phyloP scores from a whole-genome alignment of 768 basidiomycete species.

The Gloeostereum incarnatum region DNA sequence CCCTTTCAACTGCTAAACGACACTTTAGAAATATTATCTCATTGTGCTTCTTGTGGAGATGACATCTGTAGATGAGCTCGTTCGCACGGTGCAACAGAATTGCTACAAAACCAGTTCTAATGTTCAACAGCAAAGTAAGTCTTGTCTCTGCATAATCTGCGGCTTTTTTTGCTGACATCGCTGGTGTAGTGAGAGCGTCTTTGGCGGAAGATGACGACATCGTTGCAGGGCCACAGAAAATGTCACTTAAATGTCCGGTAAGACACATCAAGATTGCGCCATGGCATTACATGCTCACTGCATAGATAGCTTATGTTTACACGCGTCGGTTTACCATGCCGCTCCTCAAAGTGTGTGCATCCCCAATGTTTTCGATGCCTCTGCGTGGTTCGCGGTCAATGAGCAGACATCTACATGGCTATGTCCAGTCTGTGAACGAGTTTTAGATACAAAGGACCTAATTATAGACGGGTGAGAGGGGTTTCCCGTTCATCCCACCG shows the following conservation, averaged over 20 bases:
- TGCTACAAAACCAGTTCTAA: constrained; percentile 56
- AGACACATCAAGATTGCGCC: constrained; percentile 17
- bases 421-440: constrained; percentile 88
- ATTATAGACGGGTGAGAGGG: constrained; percentile 77
- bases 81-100: constrained; percentile 60
- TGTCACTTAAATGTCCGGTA: constrained; percentile 93
- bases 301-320: constrained; percentile 62
- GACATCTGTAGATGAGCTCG: constrained; percentile 59
- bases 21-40: constrained; percentile 75
- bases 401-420: constrained; percentile 94
- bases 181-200: constrained; percentile 42
- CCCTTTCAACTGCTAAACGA: neutral
- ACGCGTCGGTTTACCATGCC: constrained; percentile 76
- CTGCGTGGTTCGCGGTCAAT: constrained; percentile 91
- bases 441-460: constrained; percentile 69
- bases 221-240: constrained; percentile 77
- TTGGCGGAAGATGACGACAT: constrained; percentile 83
- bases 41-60: constrained; percentile 79
- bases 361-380: constrained; percentile 93
- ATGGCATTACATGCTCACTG: neutral
- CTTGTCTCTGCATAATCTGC: constrained; percentile 2
- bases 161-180: constrained; percentile 3
- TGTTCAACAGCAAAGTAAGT: constrained; percentile 60
- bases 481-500: neutral
- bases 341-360: constrained; percentile 84